Evolutionary conservation across 176 grass and related monocot species (phyloP).

Genomic region (Carex myosuroides): DNA sequence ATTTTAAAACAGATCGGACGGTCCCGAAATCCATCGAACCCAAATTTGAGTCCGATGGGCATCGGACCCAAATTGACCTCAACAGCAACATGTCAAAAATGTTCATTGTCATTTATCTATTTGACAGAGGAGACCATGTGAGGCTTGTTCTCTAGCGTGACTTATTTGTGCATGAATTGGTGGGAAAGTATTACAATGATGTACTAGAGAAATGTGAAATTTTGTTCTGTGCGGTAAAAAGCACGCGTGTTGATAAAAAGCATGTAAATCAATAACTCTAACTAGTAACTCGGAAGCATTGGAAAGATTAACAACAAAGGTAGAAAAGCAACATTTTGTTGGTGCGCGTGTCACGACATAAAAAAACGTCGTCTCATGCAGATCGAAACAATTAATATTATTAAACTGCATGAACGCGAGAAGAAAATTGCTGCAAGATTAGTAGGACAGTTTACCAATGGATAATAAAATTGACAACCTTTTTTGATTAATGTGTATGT

Average conservation of each 20-base stretch:
- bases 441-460: not conserved
- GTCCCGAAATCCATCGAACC: no score
- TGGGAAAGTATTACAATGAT: not conserved
- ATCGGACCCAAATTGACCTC: no score
- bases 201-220: not conserved
- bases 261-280: not conserved
- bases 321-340: not conserved
- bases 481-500: not conserved
- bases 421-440: not conserved
- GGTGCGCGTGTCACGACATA: not conserved
- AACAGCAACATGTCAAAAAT: conserved; percentile 27
- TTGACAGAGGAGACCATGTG: conserved; percentile 7
- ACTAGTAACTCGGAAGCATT: not conserved
- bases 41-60: no score
- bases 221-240: not conserved
- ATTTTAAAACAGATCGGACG: no score
- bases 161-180: not conserved
- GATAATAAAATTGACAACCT: not conserved
- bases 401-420: not conserved
- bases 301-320: not conserved
- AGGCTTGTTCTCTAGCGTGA: not conserved
- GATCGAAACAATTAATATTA: not conserved
- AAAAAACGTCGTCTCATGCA: not conserved
- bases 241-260: not conserved
- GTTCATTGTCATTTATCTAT: conserved; percentile 19